Evolutionary conservation across 2,329 filamentous ascomycete species (phyloP).

Genomic region (Fusarium longipes): DNA sequence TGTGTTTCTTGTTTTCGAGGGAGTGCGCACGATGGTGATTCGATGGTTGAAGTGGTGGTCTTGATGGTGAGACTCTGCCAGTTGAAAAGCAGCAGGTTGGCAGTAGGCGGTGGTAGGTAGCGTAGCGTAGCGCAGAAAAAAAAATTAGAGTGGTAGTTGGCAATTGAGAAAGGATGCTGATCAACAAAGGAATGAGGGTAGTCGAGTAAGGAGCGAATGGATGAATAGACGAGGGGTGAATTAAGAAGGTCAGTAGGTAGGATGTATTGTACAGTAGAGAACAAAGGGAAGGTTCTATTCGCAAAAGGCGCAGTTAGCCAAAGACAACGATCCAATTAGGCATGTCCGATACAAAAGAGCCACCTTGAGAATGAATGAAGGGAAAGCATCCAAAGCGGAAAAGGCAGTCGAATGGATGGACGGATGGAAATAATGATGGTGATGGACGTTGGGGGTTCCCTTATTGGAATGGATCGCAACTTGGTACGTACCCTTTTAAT

Average conservation of each 20-base stretch:
- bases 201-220: conserved; percentile 32
- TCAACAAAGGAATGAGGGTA: conserved; percentile 30
- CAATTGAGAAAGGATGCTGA: conserved; percentile 28
- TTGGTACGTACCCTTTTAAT: conserved; percentile 39
- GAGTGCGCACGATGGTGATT: conserved; percentile 30
- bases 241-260: conserved; percentile 5
- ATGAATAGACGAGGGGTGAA: conserved; percentile 20
- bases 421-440: conserved; percentile 26
- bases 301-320: conserved; percentile 23
- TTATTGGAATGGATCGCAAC: conserved; percentile 18
- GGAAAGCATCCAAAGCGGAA: conserved; percentile 21
- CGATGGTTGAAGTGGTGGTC: conserved; percentile 30
- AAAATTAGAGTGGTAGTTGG: conserved; percentile 16
- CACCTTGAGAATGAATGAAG: conserved; percentile 7
- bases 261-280: conserved; percentile 9
- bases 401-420: conserved; percentile 15
- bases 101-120: too few relatives aligned
- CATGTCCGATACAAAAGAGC: conserved; percentile 15
- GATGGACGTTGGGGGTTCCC: conserved; percentile 31
- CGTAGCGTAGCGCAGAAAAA: conserved; percentile 39
- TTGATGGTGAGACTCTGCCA: conserved; percentile 24
- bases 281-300: conserved; percentile 17
- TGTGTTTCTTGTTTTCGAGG: conserved; percentile 27
- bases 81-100: conserved; percentile 29
- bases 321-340: conserved; percentile 21